Base-by-base conservation (phyloP, 1,139 yeast genomes). In the Suhomyces coccinellae region DNA sequence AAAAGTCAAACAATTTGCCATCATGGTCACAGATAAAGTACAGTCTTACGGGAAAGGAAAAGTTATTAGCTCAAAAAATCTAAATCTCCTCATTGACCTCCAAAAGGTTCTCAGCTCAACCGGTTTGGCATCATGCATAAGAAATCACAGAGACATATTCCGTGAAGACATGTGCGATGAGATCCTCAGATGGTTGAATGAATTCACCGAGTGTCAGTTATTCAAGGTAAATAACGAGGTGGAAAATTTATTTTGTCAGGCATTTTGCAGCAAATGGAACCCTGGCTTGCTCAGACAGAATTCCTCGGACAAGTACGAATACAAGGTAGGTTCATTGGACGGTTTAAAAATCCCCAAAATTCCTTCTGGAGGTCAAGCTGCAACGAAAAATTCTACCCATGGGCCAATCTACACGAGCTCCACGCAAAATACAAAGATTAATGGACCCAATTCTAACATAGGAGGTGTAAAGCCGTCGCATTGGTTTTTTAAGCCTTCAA, bases 101-200 rank as follows among this genome's bases (percentile, higher is more conserved):
- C 87, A 85, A 54, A 65, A 66, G 12, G 66, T 75, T 3, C 63
- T 88, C 36, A 67, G 76, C 29, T 71, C 71, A 13, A 84, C 87
- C 0, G 89, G 90, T 0, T 68, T 89, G 32, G 77, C 85, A 0
- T 77, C 86, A 2, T 79, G 88, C 38, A 83, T 89, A 12, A 67
- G 90, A 49, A 78, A 83, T 44, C 72, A 80, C 13, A 69, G 91
- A 48, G 96, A 88, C 57, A 68, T 79, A 8, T 85, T 87, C 58
- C 71, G 95, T 44, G 96, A 89, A 60, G 93, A 87, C 47, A 83
- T 87, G 89, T 83, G 87, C 52, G 83, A 80, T 43, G 89, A 84
- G 48, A 80, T 88, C 17, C 60, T 87, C 9, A 57, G 63, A 16
- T 87, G 95, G 91, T 59, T 88, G 3, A 66, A 69, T 31, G 86